Base-by-base conservation (phyloP, 345 rosid genomes). In the Cardamine occulta region DNA sequence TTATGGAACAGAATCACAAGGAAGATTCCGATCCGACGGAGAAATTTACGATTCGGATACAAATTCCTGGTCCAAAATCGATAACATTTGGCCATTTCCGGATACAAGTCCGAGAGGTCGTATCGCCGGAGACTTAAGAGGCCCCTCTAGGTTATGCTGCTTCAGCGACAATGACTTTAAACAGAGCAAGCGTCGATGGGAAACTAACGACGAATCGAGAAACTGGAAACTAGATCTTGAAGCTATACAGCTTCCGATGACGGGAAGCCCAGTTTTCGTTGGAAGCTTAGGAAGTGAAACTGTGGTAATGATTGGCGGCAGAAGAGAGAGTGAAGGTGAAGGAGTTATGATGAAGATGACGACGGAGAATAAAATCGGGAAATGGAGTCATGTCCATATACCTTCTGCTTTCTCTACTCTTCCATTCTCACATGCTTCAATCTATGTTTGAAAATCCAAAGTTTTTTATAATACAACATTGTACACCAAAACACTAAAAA, bases 1-100 rank as follows among this genome's bases (percentile, higher is more conserved):
- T 29, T 88, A 88, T 48, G 80, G 72, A 19, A 84, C 87, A 8
- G 86, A 86, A 29, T 74, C 77, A 6, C 88, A 88, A 72, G 92
- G 89, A 0, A 72, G 74, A 21, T 88, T 88, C 79, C 47, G 73
- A 45, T 49, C 80, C 2, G 89, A 86, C 58, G 89, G 68, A 4
- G 88, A 88, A 61, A 72, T 73, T 29, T 87, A 74, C 60, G 85
- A 87, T 57, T 79, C 83, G 4, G 66, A 0, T 11, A 60, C 78
- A 10, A 59, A 58, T 63, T 62, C 64, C 1, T 85, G 88, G 88
- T 76, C 86, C 0, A 64, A 42, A 59, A 9, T 83, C 47, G 78
- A 81, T 7, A 73, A 70, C 5, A 45, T 81, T 29, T 86, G 86
- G 88, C 83, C 78, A 1, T 81, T 80, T 74, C 24, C 62, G 1